phyloP scores from a whole-genome alignment of 805 yeast genomes.

The Debaryomyces prosopidis region DNA sequence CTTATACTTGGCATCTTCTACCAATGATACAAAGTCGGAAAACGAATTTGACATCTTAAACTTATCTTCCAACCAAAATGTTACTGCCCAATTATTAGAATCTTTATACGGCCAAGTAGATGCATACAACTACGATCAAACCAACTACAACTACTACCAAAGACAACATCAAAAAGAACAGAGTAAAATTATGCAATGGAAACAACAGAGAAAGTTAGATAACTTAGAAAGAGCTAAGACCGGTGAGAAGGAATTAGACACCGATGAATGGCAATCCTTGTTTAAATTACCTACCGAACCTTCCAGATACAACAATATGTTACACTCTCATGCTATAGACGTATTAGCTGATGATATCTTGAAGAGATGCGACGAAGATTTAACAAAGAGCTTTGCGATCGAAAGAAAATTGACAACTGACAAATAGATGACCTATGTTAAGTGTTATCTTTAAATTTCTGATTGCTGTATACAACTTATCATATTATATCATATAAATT shows the following conservation, averaged over 20 bases:
- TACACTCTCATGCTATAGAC: conserved; percentile 66
- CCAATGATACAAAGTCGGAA: conserved; percentile 16
- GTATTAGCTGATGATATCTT: conserved; percentile 71
- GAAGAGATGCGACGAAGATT: conserved; percentile 66
- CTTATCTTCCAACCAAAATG: conserved; percentile 44
- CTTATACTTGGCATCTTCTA: conserved; percentile 43
- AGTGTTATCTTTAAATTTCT: not conserved
- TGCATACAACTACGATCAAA: conserved; percentile 74
- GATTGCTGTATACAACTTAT: not conserved
- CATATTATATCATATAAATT: not conserved
- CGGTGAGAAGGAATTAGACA: conserved; percentile 56
- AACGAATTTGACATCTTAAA: conserved; percentile 39
- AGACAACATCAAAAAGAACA: conserved; percentile 71
- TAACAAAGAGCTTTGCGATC: conserved; percentile 60
- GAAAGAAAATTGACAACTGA: conserved; percentile 49
- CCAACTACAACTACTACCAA: conserved; percentile 79
- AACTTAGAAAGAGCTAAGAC: conserved; percentile 58
- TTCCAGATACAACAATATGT: conserved; percentile 69
- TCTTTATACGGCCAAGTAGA: conserved; percentile 68
- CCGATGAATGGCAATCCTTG: conserved; percentile 64
- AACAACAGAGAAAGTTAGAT: conserved; percentile 65
- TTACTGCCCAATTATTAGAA: conserved; percentile 54
- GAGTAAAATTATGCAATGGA: conserved; percentile 73
- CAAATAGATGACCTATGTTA: not conserved
- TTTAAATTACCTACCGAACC: conserved; percentile 75